A percentile compares a stretch with the other conserved stretches of the same genome.
Conservation (phyloP, 768 basidiomycete species). For the Serendipita indica region DNA sequence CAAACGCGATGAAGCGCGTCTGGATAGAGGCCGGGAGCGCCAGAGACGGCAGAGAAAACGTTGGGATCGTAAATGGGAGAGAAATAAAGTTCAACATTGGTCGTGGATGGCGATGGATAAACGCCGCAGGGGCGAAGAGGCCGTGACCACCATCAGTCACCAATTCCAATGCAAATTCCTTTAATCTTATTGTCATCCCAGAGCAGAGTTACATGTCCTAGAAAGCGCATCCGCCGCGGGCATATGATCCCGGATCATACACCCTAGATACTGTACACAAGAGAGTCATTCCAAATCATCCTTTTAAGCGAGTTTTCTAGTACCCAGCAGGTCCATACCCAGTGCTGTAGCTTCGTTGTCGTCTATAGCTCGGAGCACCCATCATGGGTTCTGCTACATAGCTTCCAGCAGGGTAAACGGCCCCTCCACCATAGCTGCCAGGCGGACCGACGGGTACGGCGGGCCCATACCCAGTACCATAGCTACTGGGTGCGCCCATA, state of each 20-base stretch:
- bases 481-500: neutral
- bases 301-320: too few species aligned
- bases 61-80: neutral
- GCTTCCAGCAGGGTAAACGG: neutral
- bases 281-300: too few species aligned
- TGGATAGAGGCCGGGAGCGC: conserved; percentile 44
- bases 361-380: neutral
- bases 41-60: conserved; percentile 21
- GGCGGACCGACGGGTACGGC: neutral
- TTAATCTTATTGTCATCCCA: too few species aligned
- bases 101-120: too few species aligned
- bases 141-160: too few species aligned
- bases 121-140: too few species aligned
- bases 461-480: neutral
- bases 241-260: too few species aligned
- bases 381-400: neutral
- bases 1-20: conserved; percentile 76
- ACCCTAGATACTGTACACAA: too few species aligned
- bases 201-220: too few species aligned
- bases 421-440: neutral
- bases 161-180: too few species aligned
- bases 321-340: neutral
- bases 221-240: too few species aligned
- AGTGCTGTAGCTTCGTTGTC: conserved; percentile 1
- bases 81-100: too few species aligned